Conservation (phyloP, 2,329 filamentous ascomycete species). For the Cladosporium velox region DNA sequence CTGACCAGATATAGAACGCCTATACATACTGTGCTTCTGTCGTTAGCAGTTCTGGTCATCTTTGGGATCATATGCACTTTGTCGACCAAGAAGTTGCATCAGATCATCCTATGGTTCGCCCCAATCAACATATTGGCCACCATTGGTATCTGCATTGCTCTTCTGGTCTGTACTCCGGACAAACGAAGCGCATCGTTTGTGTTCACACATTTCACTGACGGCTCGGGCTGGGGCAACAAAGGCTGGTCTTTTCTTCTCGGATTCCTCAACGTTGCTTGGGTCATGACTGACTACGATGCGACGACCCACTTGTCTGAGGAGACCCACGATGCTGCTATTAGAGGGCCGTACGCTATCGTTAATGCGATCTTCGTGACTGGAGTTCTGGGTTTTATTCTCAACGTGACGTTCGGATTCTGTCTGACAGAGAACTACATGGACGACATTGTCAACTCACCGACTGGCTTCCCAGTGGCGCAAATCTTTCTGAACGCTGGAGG, state of each 20-base stretch:
- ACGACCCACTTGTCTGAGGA: conserved; percentile 55
- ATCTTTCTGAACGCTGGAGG: conserved; percentile 62
- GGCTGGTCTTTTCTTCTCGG: conserved; percentile 62
- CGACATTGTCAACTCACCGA: conserved; percentile 57
- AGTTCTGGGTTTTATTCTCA: conserved; percentile 58
- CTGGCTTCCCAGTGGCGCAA: conserved; percentile 60
- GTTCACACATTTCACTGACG: conserved; percentile 56
- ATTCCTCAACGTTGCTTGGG: conserved; percentile 62
- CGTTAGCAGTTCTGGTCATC: conserved; percentile 56
- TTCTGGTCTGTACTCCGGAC: conserved; percentile 60
- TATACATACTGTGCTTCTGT: conserved; percentile 59
- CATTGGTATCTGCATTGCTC: conserved; percentile 59
- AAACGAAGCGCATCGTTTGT: conserved; percentile 53
- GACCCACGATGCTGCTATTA: conserved; percentile 52
- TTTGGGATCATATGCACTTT: conserved; percentile 64
- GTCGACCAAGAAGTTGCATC: conserved; percentile 60
- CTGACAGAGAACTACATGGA: conserved; percentile 55
- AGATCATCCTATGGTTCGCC: conserved; percentile 65
- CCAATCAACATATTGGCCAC: conserved; percentile 66
- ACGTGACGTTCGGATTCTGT: conserved; percentile 60
- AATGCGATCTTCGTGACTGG: conserved; percentile 59
- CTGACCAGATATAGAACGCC: conserved; percentile 50
- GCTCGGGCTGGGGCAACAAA: conserved; percentile 56
- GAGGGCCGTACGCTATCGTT: conserved; percentile 59
- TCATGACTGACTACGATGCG: conserved; percentile 60